These are phyloP conservation scores for Fusarium pilosicola DNA, from an alignment of 2,329 filamentous ascomycete genomes.

Conservation along the genomic window DNA sequence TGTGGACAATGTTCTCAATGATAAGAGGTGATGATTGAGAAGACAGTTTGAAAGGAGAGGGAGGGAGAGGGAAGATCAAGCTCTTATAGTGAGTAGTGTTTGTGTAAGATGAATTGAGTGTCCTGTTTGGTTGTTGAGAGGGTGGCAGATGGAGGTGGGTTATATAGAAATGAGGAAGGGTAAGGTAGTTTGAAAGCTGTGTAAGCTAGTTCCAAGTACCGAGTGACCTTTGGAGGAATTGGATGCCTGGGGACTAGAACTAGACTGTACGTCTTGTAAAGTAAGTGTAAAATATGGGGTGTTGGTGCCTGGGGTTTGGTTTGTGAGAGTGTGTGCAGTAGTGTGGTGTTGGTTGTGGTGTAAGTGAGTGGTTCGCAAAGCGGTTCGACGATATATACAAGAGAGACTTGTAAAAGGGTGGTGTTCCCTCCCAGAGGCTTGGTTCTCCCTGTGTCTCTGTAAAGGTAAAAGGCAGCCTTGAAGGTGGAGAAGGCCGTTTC, in stretches of 20 bases:
- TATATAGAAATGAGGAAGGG: slow-evolving; percentile 37
- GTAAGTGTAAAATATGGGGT: slow-evolving; percentile 31
- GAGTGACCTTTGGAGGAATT: background rate
- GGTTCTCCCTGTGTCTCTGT: background rate
- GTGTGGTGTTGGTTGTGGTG: slow-evolving; percentile 3
- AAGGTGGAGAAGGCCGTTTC: slow-evolving; percentile 38
- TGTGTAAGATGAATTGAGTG: slow-evolving; percentile 29
- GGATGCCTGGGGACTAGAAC: slow-evolving; percentile 37
- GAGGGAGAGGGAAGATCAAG: background rate
- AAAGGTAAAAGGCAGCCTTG: slow-evolving; percentile 27
- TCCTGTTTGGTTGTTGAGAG: slow-evolving; percentile 20
- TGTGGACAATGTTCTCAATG: slow-evolving; percentile 39
- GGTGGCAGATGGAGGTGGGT: slow-evolving; percentile 32
- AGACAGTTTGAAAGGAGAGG: slow-evolving; percentile 27
- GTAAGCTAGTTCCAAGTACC: slow-evolving; percentile 16
- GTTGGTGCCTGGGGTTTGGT: slow-evolving; percentile 35
- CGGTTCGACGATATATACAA: slow-evolving; percentile 37
- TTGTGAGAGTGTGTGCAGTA: slow-evolving; percentile 9
- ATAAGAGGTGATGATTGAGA: slow-evolving; percentile 25
- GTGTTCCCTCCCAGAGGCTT: slow-evolving; percentile 39
- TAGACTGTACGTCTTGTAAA: background rate
- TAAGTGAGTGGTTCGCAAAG: slow-evolving; percentile 28
- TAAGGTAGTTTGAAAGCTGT: slow-evolving; percentile 27
- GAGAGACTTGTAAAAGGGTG: slow-evolving; percentile 16
- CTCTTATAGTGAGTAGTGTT: slow-evolving; percentile 7